These are phyloP conservation scores for Scenedesmus sp. DNA, from an alignment of 163 green algal genomes.

Conservation along the genomic window DNA sequence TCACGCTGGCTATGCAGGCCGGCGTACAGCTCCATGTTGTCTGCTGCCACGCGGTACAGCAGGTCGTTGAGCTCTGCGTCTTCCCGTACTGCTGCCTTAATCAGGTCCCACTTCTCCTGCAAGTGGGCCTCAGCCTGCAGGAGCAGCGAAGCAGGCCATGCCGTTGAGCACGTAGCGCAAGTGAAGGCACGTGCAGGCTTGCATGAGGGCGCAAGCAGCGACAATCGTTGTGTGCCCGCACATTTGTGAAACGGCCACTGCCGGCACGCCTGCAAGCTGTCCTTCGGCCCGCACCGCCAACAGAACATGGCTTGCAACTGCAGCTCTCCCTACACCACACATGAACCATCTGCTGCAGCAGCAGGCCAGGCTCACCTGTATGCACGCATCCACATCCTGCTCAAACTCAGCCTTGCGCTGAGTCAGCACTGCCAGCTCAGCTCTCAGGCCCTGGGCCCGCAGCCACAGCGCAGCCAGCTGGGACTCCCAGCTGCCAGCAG, in stretches of 20 bases:
- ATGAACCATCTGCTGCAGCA: not conserved
- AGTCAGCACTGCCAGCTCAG: conserved; percentile 33
- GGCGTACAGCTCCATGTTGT: conserved; percentile 11
- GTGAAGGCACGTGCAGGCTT: not conserved
- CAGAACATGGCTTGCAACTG: too few species aligned
- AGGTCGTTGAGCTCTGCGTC: conserved; percentile 21
- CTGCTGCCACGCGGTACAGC: not conserved
- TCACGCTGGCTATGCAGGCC: conserved; percentile 2
- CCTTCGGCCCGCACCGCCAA: too few species aligned
- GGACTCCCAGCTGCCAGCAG: conserved; percentile 9
- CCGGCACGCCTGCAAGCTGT: too few species aligned
- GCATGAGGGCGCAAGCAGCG: not conserved
- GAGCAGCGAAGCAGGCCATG: not conserved
- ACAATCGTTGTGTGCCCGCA: too few species aligned
- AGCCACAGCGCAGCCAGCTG: conserved; percentile 35
- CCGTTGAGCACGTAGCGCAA: too few species aligned
- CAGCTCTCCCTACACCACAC: not conserved
- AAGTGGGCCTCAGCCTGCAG: not conserved
- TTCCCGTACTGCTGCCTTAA: not conserved
- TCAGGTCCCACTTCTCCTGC: conserved; percentile 19
- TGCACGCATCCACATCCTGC: not conserved
- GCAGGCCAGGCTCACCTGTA: not conserved
- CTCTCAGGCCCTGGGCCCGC: not conserved
- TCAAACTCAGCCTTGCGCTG: not conserved
- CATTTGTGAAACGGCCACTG: too few species aligned